A percentile compares a stretch with the other conserved stretches of the same genome.
phyloP scores from a whole-genome alignment of 139 green algal species.

The Coccomyxa sp. region DNA sequence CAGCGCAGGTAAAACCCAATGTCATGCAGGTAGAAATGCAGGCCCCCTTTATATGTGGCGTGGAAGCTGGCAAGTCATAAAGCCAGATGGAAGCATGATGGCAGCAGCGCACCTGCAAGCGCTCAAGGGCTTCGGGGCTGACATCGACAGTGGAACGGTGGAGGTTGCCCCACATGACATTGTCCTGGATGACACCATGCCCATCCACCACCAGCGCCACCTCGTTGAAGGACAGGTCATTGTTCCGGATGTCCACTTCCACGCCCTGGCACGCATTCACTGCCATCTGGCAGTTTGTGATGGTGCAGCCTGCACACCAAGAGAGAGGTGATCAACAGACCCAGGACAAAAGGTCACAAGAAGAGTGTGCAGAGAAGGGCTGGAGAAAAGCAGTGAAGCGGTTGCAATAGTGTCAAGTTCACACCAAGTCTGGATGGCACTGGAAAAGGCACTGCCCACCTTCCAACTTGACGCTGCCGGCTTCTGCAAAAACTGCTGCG shows the following conservation, averaged over 20 bases:
- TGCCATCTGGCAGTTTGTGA: background rate
- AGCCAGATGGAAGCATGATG: too few species aligned
- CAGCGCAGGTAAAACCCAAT: background rate
- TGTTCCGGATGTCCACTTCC: background rate
- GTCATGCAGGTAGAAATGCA: background rate
- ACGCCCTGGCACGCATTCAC: background rate
- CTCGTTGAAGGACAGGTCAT: conserved; percentile 7
- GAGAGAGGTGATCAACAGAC: background rate
- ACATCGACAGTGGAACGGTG: conserved; percentile 1
- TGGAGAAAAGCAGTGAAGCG: too few species aligned
- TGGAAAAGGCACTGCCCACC: background rate
- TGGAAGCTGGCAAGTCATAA: too few species aligned
- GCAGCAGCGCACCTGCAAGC: background rate
- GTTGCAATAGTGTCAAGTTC: too few species aligned
- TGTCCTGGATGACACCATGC: background rate
- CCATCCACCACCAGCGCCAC: background rate
- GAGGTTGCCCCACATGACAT: conserved; percentile 7
- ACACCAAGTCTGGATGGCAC: too few species aligned
- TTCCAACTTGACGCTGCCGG: background rate
- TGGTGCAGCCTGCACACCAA: background rate
- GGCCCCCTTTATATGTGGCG: too few species aligned
- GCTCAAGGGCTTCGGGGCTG: background rate
- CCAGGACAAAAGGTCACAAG: background rate
- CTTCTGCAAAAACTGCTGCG: background rate
- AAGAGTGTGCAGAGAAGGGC: background rate